These are phyloP conservation scores for Bryoglossum gracile DNA, from an alignment of 495 filamentous ascomycete species.

Conservation along the genomic window DNA sequence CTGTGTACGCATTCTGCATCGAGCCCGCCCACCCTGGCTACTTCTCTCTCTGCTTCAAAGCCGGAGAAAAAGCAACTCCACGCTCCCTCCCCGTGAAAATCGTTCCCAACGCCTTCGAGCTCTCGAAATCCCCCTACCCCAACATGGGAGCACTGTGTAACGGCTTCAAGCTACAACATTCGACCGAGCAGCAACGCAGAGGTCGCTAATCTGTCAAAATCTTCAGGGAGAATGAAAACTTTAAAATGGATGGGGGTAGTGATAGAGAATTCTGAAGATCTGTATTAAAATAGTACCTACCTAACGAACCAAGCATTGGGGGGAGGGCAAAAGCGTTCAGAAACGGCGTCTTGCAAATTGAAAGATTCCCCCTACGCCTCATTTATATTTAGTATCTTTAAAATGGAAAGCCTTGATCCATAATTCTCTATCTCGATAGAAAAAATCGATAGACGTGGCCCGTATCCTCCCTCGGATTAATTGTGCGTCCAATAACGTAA, in stretches of 20 bases:
- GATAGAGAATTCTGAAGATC: not conserved
- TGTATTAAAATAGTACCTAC: constrained; percentile 9
- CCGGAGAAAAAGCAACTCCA: constrained; percentile 61
- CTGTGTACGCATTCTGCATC: constrained; percentile 89
- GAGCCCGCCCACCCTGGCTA: constrained; percentile 89
- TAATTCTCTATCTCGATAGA: too few relatives aligned
- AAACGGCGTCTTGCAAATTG: too few relatives aligned
- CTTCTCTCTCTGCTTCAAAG: constrained; percentile 93
- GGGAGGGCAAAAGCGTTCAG: constrained; percentile 2
- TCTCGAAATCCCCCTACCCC: constrained; percentile 78
- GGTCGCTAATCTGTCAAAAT: not conserved
- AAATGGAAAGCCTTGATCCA: too few relatives aligned
- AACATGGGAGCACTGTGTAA: constrained; percentile 93
- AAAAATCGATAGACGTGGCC: too few relatives aligned
- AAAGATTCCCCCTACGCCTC: too few relatives aligned
- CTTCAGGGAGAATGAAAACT: constrained; percentile 10
- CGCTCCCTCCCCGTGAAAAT: constrained; percentile 85
- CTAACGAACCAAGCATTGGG: not conserved
- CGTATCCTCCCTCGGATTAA: not conserved
- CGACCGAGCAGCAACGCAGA: constrained; percentile 35
- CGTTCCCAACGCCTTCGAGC: constrained; percentile 78
- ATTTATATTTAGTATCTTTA: too few relatives aligned
- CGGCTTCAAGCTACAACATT: constrained; percentile 54
- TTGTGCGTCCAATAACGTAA: not conserved
- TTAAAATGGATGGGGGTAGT: too few relatives aligned